Conservation (phyloP, 2,329 filamentous ascomycete genomes). For the Verticillium albo-atrum region DNA sequence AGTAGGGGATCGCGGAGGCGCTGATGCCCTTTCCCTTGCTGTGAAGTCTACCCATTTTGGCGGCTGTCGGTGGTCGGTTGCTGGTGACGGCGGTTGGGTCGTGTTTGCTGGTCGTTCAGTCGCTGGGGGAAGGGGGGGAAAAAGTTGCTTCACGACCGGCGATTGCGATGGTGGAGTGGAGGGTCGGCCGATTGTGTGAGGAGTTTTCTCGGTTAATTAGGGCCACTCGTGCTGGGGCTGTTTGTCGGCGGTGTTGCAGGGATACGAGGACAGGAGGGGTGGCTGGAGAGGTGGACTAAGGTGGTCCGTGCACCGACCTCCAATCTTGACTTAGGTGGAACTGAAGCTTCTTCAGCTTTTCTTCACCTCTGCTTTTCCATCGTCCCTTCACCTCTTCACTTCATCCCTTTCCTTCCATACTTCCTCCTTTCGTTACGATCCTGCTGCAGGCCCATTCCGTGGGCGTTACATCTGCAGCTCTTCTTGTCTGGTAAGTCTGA, state of each 20-base stretch:
- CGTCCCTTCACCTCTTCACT: not conserved
- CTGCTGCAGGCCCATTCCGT: not conserved
- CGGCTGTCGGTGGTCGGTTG: slow-evolving; percentile 23
- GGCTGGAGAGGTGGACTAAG: not conserved
- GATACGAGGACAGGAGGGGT: not conserved
- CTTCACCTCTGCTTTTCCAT: slow-evolving; percentile 1
- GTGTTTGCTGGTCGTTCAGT: slow-evolving; percentile 11
- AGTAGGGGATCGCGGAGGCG: slow-evolving; percentile 93
- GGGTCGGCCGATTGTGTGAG: slow-evolving; percentile 7
- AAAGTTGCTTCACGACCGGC: slow-evolving; percentile 1
- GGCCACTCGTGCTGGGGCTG: slow-evolving; percentile 20
- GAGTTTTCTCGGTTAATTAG: slow-evolving; percentile 38
- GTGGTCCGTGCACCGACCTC: not conserved
- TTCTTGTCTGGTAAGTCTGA: not conserved
- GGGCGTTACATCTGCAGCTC: not conserved
- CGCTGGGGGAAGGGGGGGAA: slow-evolving; percentile 9
- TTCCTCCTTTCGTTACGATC: not conserved
- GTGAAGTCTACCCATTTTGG: slow-evolving; percentile 95
- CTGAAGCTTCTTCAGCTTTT: not conserved
- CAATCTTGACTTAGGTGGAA: not conserved
- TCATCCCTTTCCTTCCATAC: not conserved
- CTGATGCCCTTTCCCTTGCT: slow-evolving; percentile 99
- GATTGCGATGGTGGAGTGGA: slow-evolving; percentile 5
- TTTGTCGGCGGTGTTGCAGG: slow-evolving; percentile 9
- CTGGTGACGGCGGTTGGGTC: not conserved